Evolutionary conservation across 2,329 filamentous ascomycete genomes (phyloP), one percentile per base, ranked within the genome.

Genomic region (Colletotrichum echinochloae): DNA sequence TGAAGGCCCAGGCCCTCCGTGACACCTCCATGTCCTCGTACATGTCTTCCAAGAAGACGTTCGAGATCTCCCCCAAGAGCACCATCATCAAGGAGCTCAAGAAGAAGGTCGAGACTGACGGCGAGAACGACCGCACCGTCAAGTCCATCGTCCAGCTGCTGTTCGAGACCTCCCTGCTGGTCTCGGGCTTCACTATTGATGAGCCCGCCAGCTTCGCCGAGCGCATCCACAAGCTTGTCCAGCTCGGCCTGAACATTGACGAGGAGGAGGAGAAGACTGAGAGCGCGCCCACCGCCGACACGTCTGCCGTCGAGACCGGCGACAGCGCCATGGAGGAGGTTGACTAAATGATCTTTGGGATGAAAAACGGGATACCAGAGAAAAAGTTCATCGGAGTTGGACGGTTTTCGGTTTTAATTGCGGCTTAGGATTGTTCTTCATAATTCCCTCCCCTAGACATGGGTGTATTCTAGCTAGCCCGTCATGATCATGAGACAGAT

Each of bases 21-120:
- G 96, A 99, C 88, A 99, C 96, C 77, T 98, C 95, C 80, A 99
- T 99, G 96, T 94, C 90, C 86, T 97, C 94, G 79, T 99, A 99
- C 93, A 99, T 99, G 96, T 97, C 94, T 76, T 98, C 95, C 83
- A 99, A 99, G 95, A 99, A 99, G 94, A 99, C 96, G 39, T 98
- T 99, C 78, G 96, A 99, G 89, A 98, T 99, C 86, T 98, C 96
- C n/a, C 96, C 96, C 84, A 95, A 96, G 90, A 97, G 94, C 79
- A 82, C 94, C 75, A 99, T 99, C 85, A 91, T 99, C 88, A 93
- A 97, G 91, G 96, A 98, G 90, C 92, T 99, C 81, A 98, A 97
- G 94, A 94, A 92, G 88, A 99, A 99, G 94, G 94, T 98, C 73
- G 96, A 98, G 90, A 82, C 91, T 71, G 96, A 99, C 79, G 96